These are phyloP conservation scores for Immersiella caudata DNA, from an alignment of 495 filamentous ascomycete species.

Conservation along the genomic window DNA sequence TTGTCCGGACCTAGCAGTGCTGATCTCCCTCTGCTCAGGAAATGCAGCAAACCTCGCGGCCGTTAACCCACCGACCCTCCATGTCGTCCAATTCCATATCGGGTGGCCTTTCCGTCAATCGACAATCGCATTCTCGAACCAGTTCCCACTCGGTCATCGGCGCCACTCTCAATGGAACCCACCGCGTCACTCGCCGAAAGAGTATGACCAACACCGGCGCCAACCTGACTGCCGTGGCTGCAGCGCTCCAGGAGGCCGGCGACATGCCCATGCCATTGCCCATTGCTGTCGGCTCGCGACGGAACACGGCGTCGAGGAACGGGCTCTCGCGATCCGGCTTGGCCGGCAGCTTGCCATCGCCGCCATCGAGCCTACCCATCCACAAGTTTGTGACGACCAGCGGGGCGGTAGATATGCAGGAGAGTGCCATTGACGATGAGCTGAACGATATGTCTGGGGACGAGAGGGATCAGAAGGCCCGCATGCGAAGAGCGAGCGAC, in stretches of 20 bases:
- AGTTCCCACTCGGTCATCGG: conserved; percentile 79
- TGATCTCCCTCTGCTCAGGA: conserved; percentile 49
- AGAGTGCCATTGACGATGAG: conserved; percentile 63
- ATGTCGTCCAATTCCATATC: conserved; percentile 45
- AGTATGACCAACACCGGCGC: conserved; percentile 77
- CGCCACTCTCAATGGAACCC: conserved; percentile 69
- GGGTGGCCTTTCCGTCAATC: conserved; percentile 42
- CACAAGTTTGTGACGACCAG: conserved; percentile 45
- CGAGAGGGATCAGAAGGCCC: conserved; percentile 65
- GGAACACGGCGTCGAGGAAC: conserved; percentile 56
- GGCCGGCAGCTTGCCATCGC: conserved; percentile 60
- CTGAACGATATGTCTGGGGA: conserved; percentile 59
- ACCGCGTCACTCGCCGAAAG: conserved; percentile 91
- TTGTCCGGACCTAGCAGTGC: conserved; percentile 32
- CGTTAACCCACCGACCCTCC: conserved; percentile 54
- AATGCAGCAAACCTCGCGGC: conserved; percentile 52
- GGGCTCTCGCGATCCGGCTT: conserved; percentile 45
- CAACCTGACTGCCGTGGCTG: conserved; percentile 72
- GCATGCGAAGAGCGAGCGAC: conserved; percentile 82
- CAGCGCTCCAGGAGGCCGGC: conserved; percentile 63
- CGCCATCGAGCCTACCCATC: conserved; percentile 53
- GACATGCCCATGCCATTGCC: conserved; percentile 57
- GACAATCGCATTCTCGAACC: conserved; percentile 66
- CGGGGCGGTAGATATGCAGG: conserved; percentile 47
- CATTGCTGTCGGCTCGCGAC: conserved; percentile 50